These are phyloP conservation scores for Geotrichum restrictum DNA, from an alignment of 1,139 yeast genomes.

Conservation along the genomic window DNA sequence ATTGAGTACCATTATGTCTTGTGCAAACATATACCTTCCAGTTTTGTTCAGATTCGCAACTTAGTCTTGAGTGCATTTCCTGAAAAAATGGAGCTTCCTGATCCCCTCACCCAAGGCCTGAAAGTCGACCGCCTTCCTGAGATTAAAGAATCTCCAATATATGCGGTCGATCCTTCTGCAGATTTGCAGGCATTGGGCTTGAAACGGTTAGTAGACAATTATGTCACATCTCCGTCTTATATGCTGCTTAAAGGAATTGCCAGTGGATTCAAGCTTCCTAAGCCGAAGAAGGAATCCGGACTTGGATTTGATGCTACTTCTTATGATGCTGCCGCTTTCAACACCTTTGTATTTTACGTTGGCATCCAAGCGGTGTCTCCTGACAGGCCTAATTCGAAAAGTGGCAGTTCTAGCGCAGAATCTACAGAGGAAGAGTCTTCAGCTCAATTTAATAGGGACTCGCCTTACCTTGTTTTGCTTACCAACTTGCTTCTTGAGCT, in stretches of 20 bases:
- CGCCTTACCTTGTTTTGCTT: conserved; percentile 66
- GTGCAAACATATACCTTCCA: conserved; percentile 65
- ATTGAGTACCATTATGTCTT: conserved; percentile 76
- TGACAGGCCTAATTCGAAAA: conserved; percentile 32
- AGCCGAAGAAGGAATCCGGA: conserved; percentile 55
- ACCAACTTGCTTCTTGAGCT: conserved; percentile 66
- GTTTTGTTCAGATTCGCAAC: conserved; percentile 78
- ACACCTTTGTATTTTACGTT: conserved; percentile 77
- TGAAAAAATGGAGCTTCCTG: conserved; percentile 55
- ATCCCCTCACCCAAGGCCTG: conserved; percentile 74
- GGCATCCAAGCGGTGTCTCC: conserved; percentile 72
- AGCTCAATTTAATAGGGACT: conserved; percentile 55
- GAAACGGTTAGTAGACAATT: conserved; percentile 75
- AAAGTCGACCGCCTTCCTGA: conserved; percentile 66
- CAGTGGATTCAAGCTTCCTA: conserved; percentile 52
- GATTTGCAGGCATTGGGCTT: conserved; percentile 59
- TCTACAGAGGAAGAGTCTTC: conserved; percentile 21
- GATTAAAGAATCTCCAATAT: conserved; percentile 55
- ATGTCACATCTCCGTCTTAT: conserved; percentile 68
- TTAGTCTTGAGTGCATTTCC: conserved; percentile 84
- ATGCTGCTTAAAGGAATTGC: conserved; percentile 64
- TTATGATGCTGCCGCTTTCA: conserved; percentile 60
- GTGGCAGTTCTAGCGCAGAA: conserved; percentile 28
- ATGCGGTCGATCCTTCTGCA: conserved; percentile 57
- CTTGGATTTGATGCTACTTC: conserved; percentile 59